Evolutionary conservation across 2,329 filamentous ascomycete genomes (phyloP), one percentile per base, ranked within the genome.

Genomic region (Arachnomyces sp.): DNA sequence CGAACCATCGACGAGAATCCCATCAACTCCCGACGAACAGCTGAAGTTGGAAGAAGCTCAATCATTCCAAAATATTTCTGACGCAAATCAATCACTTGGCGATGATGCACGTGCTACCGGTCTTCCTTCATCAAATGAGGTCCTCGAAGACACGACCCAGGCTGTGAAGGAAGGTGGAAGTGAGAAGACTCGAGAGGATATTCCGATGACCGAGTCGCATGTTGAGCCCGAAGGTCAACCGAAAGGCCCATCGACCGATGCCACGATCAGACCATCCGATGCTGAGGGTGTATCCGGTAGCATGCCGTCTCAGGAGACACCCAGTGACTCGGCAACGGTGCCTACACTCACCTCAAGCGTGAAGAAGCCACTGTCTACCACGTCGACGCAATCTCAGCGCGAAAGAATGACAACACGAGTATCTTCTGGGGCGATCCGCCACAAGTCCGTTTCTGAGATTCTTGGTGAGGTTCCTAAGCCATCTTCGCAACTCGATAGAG

Each of bases 381-480:
- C 20, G 20, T 25, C 20, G 31, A 47, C 54, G 36, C 43, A 55
- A 30, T 53, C 67, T 18, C 56, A 63, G 32, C 52, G 63, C 3
- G 72, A 74, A 49, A 72, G 79, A 20, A 82, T 82, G 65, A 81
- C 79, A 8, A 85, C 81, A 1, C 66, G 81, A 49, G 78, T 84
- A 15, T 78, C 79, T 2, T 84, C 82, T 7, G 82, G 81, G 31
- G 77, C 79, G 2, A 77, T 85, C 50, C 72, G 77, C 45, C 77
- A 82, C 38, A 86, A 84, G 54, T 84, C 81, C 4, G 79, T 84
- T 3, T 81, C 77, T 13, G 82, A 86, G 57, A 83, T 85, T 31
- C 67, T 85, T 4, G 79, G 77, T 38, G 78, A 77, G 43, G 72
- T 70, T 13, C 69, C 75, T 31, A 58, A 65, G 47, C 52, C 58